A percentile compares a stretch with the other conserved stretches of the same genome.
Evolutionary conservation across 2,329 filamentous ascomycete genomes (phyloP).

Genomic region (Diaporthe vaccinii): DNA sequence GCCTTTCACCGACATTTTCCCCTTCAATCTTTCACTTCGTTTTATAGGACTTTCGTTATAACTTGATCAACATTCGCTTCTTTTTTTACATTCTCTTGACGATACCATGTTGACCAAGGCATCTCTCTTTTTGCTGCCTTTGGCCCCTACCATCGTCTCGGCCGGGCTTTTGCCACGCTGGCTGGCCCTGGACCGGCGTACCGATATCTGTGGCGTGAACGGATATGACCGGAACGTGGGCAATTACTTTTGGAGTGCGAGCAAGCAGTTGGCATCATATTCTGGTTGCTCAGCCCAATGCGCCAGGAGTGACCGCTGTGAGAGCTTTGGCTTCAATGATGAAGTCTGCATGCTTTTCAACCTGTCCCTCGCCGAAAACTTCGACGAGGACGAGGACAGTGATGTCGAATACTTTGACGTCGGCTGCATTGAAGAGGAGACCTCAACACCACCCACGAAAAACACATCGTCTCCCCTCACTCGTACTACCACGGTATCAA

Average conservation of each 20-base stretch:
- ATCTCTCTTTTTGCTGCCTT: constrained; percentile 18
- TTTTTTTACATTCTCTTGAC: neutral
- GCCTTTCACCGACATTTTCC: neutral
- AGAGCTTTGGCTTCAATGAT: constrained; percentile 30
- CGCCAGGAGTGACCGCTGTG: constrained; percentile 1
- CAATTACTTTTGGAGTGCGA: constrained; percentile 34
- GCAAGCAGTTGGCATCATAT: constrained; percentile 16
- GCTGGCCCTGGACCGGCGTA: neutral
- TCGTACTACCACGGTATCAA: neutral
- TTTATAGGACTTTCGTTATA: neutral
- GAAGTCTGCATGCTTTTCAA: constrained; percentile 33
- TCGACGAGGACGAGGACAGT: neutral
- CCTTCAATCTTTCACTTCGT: neutral
- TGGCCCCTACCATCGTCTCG: neutral
- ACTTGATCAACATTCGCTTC: neutral
- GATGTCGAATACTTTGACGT: constrained; percentile 31
- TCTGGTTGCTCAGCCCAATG: constrained; percentile 28
- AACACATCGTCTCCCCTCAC: neutral
- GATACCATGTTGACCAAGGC: constrained; percentile 17
- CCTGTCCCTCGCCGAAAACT: constrained; percentile 5
- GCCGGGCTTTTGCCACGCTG: constrained; percentile 16
- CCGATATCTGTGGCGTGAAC: constrained; percentile 23
- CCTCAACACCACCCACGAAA: neutral
- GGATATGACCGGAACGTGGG: neutral
- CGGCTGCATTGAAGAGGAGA: neutral